phyloP scores from a whole-genome alignment of 768 basidiomycete species.

The Mycena vulgaris region DNA sequence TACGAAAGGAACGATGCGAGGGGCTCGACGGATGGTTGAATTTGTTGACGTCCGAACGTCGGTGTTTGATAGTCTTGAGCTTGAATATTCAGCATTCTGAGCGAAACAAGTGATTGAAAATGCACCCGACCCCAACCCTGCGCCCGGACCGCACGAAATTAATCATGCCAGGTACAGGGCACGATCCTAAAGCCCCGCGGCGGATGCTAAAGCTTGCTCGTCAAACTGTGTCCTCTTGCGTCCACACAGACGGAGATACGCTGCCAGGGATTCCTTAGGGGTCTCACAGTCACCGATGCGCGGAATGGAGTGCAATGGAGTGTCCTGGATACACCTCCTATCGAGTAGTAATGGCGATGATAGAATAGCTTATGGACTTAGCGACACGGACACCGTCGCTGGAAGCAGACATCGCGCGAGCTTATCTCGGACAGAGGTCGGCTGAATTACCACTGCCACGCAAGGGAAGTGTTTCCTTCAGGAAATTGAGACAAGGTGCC shows the following conservation, averaged over 20 bases:
- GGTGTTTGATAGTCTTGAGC: too few relatives aligned
- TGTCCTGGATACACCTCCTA: conserved; percentile 3
- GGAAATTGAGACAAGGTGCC: conserved; percentile 21
- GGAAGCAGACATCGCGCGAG: background rate
- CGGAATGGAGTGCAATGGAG: conserved; percentile 7
- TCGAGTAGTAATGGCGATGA: background rate
- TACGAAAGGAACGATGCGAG: background rate
- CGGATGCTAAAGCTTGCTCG: conserved; percentile 1
- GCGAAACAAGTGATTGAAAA: background rate
- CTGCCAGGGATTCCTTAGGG: background rate
- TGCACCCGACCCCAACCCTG: background rate
- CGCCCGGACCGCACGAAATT: background rate
- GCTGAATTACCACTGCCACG: conserved; percentile 30
- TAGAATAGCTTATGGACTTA: background rate
- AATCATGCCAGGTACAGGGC: background rate
- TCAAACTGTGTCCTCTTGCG: conserved; percentile 11
- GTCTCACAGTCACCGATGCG: conserved; percentile 15
- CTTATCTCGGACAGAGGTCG: conserved; percentile 31
- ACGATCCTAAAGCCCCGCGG: background rate
- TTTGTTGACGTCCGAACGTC: too few relatives aligned
- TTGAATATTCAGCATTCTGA: background rate
- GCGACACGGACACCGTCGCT: background rate
- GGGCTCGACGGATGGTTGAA: background rate
- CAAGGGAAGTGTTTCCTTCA: background rate
- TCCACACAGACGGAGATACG: background rate